A percentile compares a stretch with the other conserved stretches of the same genome.
These are phyloP conservation scores for Amanita pseudoporphyria DNA, from an alignment of 768 basidiomycete species.

Conservation along the genomic window DNA sequence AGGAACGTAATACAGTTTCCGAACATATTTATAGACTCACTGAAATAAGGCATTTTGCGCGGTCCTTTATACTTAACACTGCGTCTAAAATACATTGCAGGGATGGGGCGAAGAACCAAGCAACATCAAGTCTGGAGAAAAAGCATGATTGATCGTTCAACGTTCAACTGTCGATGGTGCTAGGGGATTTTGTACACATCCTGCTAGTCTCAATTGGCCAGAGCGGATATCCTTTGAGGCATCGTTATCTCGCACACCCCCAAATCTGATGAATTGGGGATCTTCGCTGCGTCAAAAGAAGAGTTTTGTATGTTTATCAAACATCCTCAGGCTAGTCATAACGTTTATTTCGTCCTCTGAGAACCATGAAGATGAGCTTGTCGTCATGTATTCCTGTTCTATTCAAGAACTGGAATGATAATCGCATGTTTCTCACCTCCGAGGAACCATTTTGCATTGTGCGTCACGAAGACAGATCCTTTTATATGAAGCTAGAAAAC, in stretches of 20 bases:
- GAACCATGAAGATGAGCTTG: constrained; percentile 28
- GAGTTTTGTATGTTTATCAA: constrained; percentile 32
- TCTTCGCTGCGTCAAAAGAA: constrained; percentile 24
- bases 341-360: constrained; percentile 23
- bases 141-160: not conserved
- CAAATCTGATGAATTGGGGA: constrained; percentile 32
- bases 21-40: not conserved
- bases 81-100: constrained; percentile 10
- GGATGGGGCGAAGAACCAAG: constrained; percentile 14
- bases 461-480: constrained; percentile 33
- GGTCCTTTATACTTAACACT: not conserved
- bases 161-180: no score
- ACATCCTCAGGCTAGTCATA: constrained; percentile 25
- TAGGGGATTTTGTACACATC: constrained; percentile 11
- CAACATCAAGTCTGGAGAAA: constrained; percentile 10
- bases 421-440: constrained; percentile 15
- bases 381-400: not conserved
- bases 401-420: not conserved
- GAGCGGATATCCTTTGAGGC: constrained; percentile 22
- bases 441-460: constrained; percentile 22
- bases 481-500: no score
- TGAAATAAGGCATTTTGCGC: not conserved
- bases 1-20: not conserved
- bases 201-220: constrained; percentile 28
- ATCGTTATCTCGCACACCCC: constrained; percentile 29